Evolutionary conservation across 495 filamentous ascomycete species (phyloP), one percentile per base, ranked within the genome.

Genomic region (Penicillium robsamsonii): DNA sequence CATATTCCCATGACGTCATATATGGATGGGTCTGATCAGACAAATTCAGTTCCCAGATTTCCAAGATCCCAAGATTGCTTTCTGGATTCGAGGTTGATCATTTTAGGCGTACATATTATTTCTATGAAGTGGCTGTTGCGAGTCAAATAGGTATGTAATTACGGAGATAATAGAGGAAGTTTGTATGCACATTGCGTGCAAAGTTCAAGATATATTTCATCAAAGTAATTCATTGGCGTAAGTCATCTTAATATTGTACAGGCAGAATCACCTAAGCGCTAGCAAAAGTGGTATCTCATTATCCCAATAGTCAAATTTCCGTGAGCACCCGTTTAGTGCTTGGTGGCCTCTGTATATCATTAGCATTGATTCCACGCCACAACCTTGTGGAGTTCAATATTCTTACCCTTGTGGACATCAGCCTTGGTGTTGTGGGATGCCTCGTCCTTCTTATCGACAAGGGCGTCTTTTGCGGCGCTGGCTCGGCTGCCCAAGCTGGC

Each of bases 371-470:
- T 25, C 31, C 11, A 48, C 6, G 17, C 3, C 27, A 33, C 8
- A 31, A 3, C 2, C 5, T 20, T 22, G 17, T 18, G 13, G 6
- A 17, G 1, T 3, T 17, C 31, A 2, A 18, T 3, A 15, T 10
- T 22, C 50, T 43, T 56, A 64, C 62, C 62, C 57, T 64, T 64
- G 58, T 64, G 42, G 40, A 61, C 62, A 47, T 62, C 62, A n/a
- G 62, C 62, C 48, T 64, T 64, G 40, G 55, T 46, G 25, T 64
- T 49, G 55, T 64, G 62, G 10, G 44, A 38, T 20, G 46, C 11
- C 51, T 61, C 55, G 48, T 64, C 58, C 55, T 61, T 64, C 62
- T 64, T 64, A 51, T 64, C 62, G 20, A 53, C 47, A 24, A 62
- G 8, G 13, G 62, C 62, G 25, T 64, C 62, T 35, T 58, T 49